Conservation (phyloP, 2,329 filamentous ascomycete genomes). For the Fusarium sp. region DNA sequence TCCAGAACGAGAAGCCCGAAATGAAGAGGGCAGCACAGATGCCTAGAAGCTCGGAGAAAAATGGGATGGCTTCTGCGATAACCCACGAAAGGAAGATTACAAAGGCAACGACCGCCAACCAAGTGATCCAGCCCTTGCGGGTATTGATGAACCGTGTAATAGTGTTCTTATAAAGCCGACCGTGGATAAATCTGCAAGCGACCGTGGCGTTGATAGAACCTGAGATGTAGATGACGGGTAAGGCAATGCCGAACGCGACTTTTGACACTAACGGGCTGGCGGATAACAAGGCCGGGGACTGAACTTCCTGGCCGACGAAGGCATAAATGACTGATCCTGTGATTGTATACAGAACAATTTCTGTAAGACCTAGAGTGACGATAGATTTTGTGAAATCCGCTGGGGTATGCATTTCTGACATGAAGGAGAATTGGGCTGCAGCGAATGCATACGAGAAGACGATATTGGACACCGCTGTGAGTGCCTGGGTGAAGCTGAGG, state of each 20-base stretch:
- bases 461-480: constrained; percentile 72
- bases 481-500: constrained; percentile 62
- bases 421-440: constrained; percentile 60
- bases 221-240: constrained; percentile 78
- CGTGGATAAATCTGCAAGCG: constrained; percentile 56
- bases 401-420: constrained; percentile 62
- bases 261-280: constrained; percentile 67
- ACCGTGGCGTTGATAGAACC: constrained; percentile 72
- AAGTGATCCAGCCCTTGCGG: constrained; percentile 58
- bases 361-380: constrained; percentile 66
- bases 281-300: constrained; percentile 73
- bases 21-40: constrained; percentile 61
- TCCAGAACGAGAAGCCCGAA: constrained; percentile 54
- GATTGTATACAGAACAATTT: constrained; percentile 72
- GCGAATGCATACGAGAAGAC: constrained; percentile 72
- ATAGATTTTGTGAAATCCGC: constrained; percentile 62
- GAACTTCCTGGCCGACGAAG: constrained; percentile 71
- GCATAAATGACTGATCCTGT: constrained; percentile 74
- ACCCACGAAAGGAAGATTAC: constrained; percentile 74
- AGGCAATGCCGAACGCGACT: constrained; percentile 73
- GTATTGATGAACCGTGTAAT: constrained; percentile 58
- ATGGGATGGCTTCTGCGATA: constrained; percentile 76
- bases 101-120: constrained; percentile 65
- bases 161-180: constrained; percentile 53
- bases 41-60: constrained; percentile 72